Evolutionary conservation across 768 basidiomycete species (phyloP).

Genomic region (Leccinum boreale): DNA sequence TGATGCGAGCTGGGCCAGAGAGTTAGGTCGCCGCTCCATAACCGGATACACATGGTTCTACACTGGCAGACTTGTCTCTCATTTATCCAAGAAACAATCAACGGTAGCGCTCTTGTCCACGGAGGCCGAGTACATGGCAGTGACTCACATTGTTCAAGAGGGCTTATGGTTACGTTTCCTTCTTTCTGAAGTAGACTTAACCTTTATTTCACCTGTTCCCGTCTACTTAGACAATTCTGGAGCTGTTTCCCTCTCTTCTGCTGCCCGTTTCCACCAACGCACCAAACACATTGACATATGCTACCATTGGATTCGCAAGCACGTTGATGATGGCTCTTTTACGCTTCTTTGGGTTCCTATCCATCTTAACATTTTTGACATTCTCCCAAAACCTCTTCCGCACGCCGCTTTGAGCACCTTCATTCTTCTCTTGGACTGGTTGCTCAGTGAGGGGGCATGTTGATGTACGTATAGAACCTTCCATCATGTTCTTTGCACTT

Average conservation of each 20-base stretch:
- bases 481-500: too few species aligned
- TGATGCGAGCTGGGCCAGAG: background rate
- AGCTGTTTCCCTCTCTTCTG: background rate
- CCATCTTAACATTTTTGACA: too few species aligned
- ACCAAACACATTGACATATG: background rate
- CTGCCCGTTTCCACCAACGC: background rate
- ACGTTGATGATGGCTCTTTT: too few species aligned
- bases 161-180: background rate
- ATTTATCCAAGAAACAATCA: background rate
- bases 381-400: background rate
- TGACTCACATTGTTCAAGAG: background rate
- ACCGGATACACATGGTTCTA: background rate
- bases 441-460: too few species aligned
- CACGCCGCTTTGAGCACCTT: background rate
- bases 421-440: background rate
- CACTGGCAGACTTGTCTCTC: background rate
- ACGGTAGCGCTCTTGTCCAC: background rate
- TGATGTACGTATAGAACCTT: too few species aligned
- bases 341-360: too few species aligned
- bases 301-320: background rate
- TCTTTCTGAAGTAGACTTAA: background rate
- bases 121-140: background rate
- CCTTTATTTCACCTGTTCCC: background rate
- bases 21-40: background rate
- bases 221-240: background rate